A percentile compares a stretch with the other conserved stretches of the same genome.
These are phyloP conservation scores for Fusarium dlaminii DNA, from an alignment of 2,329 filamentous ascomycete species.

Conservation along the genomic window DNA sequence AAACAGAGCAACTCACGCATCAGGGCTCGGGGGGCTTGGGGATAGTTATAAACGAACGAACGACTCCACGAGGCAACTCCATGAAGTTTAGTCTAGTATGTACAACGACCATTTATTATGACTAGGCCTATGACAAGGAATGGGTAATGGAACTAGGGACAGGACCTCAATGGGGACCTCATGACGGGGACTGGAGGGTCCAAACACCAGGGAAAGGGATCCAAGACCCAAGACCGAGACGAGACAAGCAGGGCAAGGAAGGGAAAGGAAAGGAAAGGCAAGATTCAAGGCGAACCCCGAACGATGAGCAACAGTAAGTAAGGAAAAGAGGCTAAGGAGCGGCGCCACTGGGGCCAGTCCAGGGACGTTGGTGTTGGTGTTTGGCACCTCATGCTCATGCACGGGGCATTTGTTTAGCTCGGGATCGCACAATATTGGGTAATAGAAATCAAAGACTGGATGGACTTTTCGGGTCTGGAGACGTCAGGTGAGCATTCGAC, in stretches of 20 bases:
- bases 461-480: conserved; percentile 44
- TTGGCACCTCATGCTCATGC: conserved; percentile 35
- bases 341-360: conserved; percentile 27
- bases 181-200: conserved; percentile 37
- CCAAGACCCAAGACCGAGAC: conserved; percentile 5
- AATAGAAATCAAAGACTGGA: conserved; percentile 59
- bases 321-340: conserved; percentile 21
- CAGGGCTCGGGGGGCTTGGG: conserved; percentile 31
- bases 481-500: conserved; percentile 44
- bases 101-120: background rate
- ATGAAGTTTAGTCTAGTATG: conserved; percentile 16
- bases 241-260: background rate
- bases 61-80: conserved; percentile 32
- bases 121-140: conserved; percentile 1
- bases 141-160: conserved; percentile 14
- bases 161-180: conserved; percentile 34
- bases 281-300: conserved; percentile 32
- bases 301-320: conserved; percentile 22
- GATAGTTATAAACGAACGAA: conserved; percentile 34
- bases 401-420: conserved; percentile 45
- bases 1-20: conserved; percentile 24
- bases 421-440: conserved; percentile 54
- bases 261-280: background rate
- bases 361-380: conserved; percentile 32
- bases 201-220: conserved; percentile 21